Evolutionary conservation across 1,284 basidiomycete species (phyloP), one percentile per base, ranked within the genome.

Genomic region (Puccinia horiana): DNA sequence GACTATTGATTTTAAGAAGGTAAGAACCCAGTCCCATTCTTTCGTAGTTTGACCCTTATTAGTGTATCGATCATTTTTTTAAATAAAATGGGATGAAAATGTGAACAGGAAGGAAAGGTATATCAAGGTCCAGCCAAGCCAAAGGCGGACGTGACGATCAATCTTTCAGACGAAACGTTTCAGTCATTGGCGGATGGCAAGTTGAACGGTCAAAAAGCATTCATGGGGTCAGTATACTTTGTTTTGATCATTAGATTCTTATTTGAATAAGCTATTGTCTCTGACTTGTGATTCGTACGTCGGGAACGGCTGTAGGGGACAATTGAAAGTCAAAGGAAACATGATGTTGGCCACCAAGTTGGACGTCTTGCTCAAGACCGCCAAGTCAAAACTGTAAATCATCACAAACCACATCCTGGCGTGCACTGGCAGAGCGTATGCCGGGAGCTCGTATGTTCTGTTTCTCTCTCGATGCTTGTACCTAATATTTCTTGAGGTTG

Each of bases 1-100:
- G 84, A 95, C 94, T n/a, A 94, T 98, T 85, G 96, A 98, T 89
- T 87, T 98, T 86, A 99, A 99, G 91, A 93, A 95, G 88, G 87
- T 87, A 83, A 83, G 85, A 83, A 44, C 1, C n/a, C 11, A 20
- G 65, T 20, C 37, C 65, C 4, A n/a, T n/a, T n/a, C n/a, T n/a
- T n/a, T n/a, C n/a, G n/a, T 29, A 42, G 44, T 16, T 37, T 29
- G 23, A 11, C 20, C 42, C 26, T 72, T 44, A 52, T 70, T 23
- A 72, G 49, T 67, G 23, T 54, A 29, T 9, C 20, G 37, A 61
- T 61, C 47, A n/a, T 12, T 42, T 47, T 44, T 29, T 0, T 20
- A 20, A 14, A 2, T 56, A n/a, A n/a, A 26, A 26, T 61, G 11
- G 6, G 47, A 29, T 65, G 37, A 49, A 37, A 67, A 32, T 58